These are phyloP conservation scores for Biscutella auriculata DNA, from an alignment of 441 rosid genomes.

Conservation along the genomic window DNA sequence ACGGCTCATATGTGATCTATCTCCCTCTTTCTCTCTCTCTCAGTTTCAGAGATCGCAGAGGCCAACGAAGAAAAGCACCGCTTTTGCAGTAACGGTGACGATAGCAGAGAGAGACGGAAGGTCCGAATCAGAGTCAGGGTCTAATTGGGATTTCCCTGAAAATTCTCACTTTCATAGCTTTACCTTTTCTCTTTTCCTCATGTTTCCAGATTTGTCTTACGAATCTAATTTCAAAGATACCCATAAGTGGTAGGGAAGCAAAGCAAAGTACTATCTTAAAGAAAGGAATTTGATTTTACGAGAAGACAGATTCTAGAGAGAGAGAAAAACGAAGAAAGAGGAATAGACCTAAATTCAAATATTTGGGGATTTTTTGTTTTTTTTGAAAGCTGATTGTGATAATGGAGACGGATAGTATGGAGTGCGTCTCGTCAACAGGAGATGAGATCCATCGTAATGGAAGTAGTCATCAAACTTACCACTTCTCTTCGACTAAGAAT, in stretches of 20 bases:
- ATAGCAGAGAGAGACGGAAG: slow-evolving; percentile 11
- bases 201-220: slow-evolving; percentile 12
- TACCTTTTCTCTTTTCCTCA: slow-evolving; percentile 7
- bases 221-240: slow-evolving; percentile 18
- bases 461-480: slow-evolving; percentile 18
- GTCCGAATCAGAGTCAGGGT: background rate
- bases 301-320: slow-evolving; percentile 3
- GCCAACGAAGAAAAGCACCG: slow-evolving; percentile 27
- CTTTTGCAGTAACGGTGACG: slow-evolving; percentile 23
- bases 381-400: background rate
- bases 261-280: slow-evolving; percentile 18
- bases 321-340: background rate
- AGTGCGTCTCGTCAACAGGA: slow-evolving; percentile 55
- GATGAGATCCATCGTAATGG: slow-evolving; percentile 55
- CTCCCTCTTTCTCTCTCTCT: background rate
- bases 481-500: slow-evolving; percentile 36
- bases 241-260: slow-evolving; percentile 12
- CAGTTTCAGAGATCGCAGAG: slow-evolving; percentile 11
- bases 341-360: background rate
- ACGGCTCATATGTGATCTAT: slow-evolving; percentile 26
- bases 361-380: background rate
- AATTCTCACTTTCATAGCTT: slow-evolving; percentile 4
- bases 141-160: slow-evolving; percentile 27
- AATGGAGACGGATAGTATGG: slow-evolving; percentile 61
- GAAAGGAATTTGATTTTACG: slow-evolving; percentile 11